These are phyloP conservation scores for Platanus orientalis DNA, from an alignment of 164 flowering plant genomes.

Conservation along the genomic window DNA sequence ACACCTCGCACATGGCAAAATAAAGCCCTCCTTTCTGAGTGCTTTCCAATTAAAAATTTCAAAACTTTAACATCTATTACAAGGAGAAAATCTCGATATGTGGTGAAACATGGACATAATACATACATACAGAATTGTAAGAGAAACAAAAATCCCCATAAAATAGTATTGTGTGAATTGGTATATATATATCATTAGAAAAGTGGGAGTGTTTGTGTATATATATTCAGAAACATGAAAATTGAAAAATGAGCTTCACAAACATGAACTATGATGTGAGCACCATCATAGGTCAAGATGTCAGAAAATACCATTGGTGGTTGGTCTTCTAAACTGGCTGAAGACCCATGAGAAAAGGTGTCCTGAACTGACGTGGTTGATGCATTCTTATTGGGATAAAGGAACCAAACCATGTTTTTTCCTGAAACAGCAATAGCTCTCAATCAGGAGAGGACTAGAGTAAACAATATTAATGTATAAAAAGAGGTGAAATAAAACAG, in stretches of 20 bases:
- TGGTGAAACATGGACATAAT: too few relatives aligned
- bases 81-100: too few relatives aligned
- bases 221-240: not conserved
- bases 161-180: too few relatives aligned
- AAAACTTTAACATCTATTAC: too few relatives aligned
- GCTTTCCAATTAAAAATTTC: too few relatives aligned
- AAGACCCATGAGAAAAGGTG: slow-evolving; percentile 23
- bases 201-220: too few relatives aligned
- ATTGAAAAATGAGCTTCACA: not conserved
- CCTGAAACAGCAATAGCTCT: slow-evolving; percentile 39
- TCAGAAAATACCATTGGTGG: slow-evolving; percentile 27
- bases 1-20: too few relatives aligned
- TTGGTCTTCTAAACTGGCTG: slow-evolving; percentile 20
- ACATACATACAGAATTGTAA: too few relatives aligned
- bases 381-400: slow-evolving; percentile 77
- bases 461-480: too few relatives aligned
- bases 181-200: too few relatives aligned
- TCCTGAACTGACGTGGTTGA: slow-evolving; percentile 56
- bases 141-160: too few relatives aligned
- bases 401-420: slow-evolving; percentile 76
- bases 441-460: slow-evolving; percentile 3
- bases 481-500: not conserved
- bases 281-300: not conserved
- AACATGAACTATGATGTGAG: not conserved
- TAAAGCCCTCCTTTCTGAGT: too few relatives aligned